Percentiles rank a stretch among this genome's conserved stretches.
These are phyloP conservation scores for Alternaria rosae DNA, from an alignment of 2,329 filamentous ascomycete genomes.

Conservation along the genomic window DNA sequence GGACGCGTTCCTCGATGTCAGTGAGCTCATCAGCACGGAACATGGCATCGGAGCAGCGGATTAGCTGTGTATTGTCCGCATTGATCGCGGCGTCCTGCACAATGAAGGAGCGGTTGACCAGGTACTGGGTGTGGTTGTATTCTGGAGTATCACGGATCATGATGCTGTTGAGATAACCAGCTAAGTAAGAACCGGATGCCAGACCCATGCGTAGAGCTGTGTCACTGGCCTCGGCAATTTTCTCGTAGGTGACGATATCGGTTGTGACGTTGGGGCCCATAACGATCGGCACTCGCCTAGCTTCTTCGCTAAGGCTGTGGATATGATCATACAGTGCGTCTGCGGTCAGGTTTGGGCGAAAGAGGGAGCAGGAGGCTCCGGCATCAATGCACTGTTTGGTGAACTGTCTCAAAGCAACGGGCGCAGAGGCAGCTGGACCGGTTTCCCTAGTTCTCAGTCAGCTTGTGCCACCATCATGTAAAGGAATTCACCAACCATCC, in stretches of 20 bases:
- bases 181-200: not conserved
- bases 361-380: accelerated
- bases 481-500: not conserved
- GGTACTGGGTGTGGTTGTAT: not conserved
- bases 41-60: not conserved
- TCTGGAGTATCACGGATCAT: not conserved
- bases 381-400: not conserved
- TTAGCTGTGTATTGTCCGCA: not conserved
- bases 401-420: not conserved
- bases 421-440: accelerated
- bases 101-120: not conserved
- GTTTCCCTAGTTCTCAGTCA: not conserved
- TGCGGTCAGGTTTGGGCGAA: not conserved
- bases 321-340: accelerated
- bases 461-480: not conserved
- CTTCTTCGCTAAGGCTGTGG: accelerated
- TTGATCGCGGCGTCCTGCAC: not conserved
- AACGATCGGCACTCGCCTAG: not conserved
- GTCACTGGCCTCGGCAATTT: not conserved
- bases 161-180: not conserved
- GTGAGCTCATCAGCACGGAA: not conserved
- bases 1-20: not conserved
- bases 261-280: not conserved
- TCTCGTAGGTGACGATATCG: not conserved
- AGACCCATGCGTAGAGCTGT: not conserved